Base-by-base conservation (phyloP, 495 filamentous ascomycete genomes). In the Filosporella fistucella region DNA sequence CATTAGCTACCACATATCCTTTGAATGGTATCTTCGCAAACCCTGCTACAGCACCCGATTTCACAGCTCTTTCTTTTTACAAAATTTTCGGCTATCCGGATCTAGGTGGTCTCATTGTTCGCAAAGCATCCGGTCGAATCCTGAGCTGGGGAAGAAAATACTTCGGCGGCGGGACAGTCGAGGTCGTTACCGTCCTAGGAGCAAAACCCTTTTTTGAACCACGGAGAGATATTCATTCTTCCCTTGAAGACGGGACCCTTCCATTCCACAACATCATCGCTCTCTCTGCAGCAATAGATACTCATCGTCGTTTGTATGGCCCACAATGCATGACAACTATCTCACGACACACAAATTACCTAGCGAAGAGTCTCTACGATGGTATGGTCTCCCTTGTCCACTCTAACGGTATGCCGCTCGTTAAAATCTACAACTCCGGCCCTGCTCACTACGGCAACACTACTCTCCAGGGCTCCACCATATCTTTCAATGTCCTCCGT, bases 51-150 rank as follows among this genome's bases (percentile, higher is more conserved):
- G 85, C 86, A 0, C 88, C 91, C 0, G 91, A 96, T 57, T 96
- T 95, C 52, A 88, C 82, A 4, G 86, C 85, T 0, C 60, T 96
- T 18, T 94, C 87, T 65, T 88, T 96, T 56, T 93, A 95, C 64
- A 96, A 96, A 65, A 91, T 96, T n/a, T 96, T 96, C 60, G 91
- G 91, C 3, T 95, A 95, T 51, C 91, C 91, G 0, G 87, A 96
- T 57, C 67, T 96, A 0, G 91, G 91, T 5, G 89, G 81, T 5
- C 68, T 96, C 59, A 84, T 96, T 42, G 84, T 95, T 4, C 76
- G 85, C 23, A 87, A 88, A 51, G 70, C 70, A 30, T 74, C 84
- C 11, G 78, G 71, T 2, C 61, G 68, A 20, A 68, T 84, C 1
- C 78, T 95, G 40, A 63, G 69, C 29, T 67, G 77, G 30, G 68